phyloP scores from a whole-genome alignment of 2,329 filamentous ascomycete species.

The Epichloe gansuensis region DNA sequence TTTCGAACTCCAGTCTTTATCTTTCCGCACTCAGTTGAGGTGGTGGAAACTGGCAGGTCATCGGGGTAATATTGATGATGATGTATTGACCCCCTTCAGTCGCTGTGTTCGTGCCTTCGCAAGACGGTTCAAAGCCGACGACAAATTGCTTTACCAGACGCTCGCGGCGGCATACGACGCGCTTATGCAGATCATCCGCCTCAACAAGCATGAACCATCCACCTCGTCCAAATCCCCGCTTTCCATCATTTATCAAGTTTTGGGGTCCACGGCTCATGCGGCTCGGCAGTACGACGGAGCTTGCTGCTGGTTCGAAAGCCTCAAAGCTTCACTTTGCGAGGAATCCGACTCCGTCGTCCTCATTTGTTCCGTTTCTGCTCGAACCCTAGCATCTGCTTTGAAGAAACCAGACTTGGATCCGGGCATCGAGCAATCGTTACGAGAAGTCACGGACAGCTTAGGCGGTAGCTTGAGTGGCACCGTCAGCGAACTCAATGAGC shows the following conservation, averaged over 20 bases:
- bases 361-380: conserved; percentile 39
- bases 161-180: conserved; percentile 19
- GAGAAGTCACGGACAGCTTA: conserved; percentile 39
- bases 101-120: conserved; percentile 50
- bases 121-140: conserved; percentile 33
- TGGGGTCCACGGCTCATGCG: conserved; percentile 37
- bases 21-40: conserved; percentile 45
- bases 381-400: conserved; percentile 41
- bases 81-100: conserved; percentile 51
- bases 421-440: conserved; percentile 29
- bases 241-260: conserved; percentile 36
- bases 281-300: conserved; percentile 36
- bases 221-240: conserved; percentile 30
- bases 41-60: conserved; percentile 56
- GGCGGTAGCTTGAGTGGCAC: conserved; percentile 48
- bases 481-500: conserved; percentile 44
- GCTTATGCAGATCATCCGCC: conserved; percentile 20
- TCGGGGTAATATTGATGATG: conserved; percentile 45
- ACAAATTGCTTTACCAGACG: conserved; percentile 25
- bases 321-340: conserved; percentile 26
- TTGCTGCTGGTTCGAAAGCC: conserved; percentile 38
- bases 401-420: conserved; percentile 27
- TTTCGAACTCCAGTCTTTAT: conserved; percentile 51
- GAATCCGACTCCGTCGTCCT: conserved; percentile 34
- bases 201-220: conserved; percentile 20